These are phyloP conservation scores for Caryopteris hybrid DNA, from an alignment of 305 asterid species.

Conservation along the genomic window DNA sequence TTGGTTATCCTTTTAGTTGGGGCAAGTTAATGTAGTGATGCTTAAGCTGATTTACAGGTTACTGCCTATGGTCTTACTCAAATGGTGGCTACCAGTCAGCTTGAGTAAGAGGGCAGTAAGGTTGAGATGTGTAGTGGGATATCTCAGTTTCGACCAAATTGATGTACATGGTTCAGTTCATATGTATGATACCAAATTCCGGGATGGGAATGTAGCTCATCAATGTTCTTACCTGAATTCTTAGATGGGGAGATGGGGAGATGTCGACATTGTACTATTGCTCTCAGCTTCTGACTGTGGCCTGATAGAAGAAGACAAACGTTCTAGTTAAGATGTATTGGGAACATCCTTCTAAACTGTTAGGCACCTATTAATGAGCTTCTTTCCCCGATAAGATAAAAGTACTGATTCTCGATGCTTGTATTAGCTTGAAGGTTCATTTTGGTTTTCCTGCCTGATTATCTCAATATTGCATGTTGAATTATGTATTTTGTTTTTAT, in stretches of 20 bases:
- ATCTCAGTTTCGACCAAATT: constrained; percentile 10
- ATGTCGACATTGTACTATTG: constrained; percentile 8
- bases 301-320: constrained; percentile 14
- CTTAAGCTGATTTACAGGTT: constrained; percentile 23
- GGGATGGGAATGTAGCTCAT: constrained; percentile 14
- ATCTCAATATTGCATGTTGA: neutral
- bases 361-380: constrained; percentile 17
- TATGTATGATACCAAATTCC: constrained; percentile 14
- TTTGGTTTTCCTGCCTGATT: constrained; percentile 7
- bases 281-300: constrained; percentile 8
- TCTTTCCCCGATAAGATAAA: constrained; percentile 17
- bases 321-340: constrained; percentile 19
- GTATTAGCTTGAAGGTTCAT: constrained; percentile 12
- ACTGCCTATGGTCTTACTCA: constrained; percentile 19
- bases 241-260: constrained; percentile 22
- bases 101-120: constrained; percentile 27
- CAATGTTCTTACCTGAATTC: neutral
- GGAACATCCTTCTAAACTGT: constrained; percentile 13
- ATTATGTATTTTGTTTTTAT: neutral
- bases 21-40: constrained; percentile 19
- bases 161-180: constrained; percentile 2
- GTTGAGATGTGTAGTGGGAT: constrained; percentile 21
- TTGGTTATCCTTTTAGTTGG: constrained; percentile 14
- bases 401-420: constrained; percentile 11
- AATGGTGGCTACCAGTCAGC: constrained; percentile 19